phyloP scores from a whole-genome alignment of 1,284 basidiomycete species.

The Jaminaea rosea region DNA sequence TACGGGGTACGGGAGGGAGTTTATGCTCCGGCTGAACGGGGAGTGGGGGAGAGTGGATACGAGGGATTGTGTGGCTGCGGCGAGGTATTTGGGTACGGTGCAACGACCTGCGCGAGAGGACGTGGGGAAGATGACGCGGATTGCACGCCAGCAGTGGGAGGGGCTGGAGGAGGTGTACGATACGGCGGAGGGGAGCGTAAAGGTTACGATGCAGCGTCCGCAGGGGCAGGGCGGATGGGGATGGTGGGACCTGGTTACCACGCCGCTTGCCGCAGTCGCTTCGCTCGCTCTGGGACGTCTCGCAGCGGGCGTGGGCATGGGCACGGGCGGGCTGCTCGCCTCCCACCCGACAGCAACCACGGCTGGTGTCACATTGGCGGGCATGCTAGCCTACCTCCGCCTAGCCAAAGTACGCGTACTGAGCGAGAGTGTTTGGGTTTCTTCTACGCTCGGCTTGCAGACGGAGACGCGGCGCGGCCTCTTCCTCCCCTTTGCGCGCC shows the following conservation, averaged over 20 bases:
- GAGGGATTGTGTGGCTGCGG: slow-evolving; percentile 56
- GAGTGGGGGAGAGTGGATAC: slow-evolving; percentile 65
- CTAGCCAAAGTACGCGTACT: slow-evolving; percentile 5
- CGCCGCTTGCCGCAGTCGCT: background rate
- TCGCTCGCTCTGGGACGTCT: background rate
- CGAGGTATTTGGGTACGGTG: slow-evolving; percentile 50
- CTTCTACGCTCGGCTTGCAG: slow-evolving; percentile 32
- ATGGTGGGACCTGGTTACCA: too few relatives aligned
- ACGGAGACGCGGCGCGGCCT: slow-evolving; percentile 23
- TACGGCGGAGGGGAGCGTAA: slow-evolving; percentile 5
- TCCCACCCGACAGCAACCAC: background rate
- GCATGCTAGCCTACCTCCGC: background rate
- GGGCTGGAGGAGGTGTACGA: slow-evolving; percentile 7
- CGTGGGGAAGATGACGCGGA: background rate
- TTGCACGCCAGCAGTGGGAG: background rate
- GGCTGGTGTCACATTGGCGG: background rate
- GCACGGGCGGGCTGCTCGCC: too few relatives aligned
- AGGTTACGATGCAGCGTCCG: background rate
- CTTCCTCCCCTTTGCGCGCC: background rate
- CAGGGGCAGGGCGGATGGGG: too few relatives aligned
- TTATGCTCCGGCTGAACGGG: slow-evolving; percentile 54
- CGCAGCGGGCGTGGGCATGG: too few relatives aligned
- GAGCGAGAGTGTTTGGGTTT: slow-evolving; percentile 14
- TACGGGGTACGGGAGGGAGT: slow-evolving; percentile 52
- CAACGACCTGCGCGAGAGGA: background rate